Evolutionary conservation across 2,329 filamentous ascomycete species (phyloP), one percentile per base, ranked within the genome.

Genomic region (Xylaria multiplex): DNA sequence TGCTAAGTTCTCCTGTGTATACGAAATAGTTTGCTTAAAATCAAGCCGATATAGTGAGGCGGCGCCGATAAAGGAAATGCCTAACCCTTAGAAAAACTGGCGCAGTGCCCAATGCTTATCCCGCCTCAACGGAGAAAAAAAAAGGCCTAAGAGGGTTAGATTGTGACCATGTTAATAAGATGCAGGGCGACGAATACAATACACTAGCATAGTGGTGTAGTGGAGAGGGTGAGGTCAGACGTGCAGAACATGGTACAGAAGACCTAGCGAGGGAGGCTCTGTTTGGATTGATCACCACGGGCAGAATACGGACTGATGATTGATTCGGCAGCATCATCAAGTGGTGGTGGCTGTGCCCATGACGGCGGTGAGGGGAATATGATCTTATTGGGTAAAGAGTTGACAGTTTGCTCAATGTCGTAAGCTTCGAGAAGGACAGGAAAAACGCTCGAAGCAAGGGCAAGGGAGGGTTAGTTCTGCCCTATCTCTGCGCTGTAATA

Each of bases 391-490:
- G 55, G 45, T 46, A 11, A 50, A 49, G 22, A 19, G 22, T 42
- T 11, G 13, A 7, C 49, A 35, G 6, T 40, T 5, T 61, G 30
- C 52, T 57, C 37, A 67, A 67, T 49, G 43, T 40, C 48, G 57
- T 58, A 67, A 53, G 52, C 65, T 65, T 67, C 65, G 62, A 67
- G 65, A 67, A 67, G 62, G 45, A 5, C 6, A 52, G 43, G 52
- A 46, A 40, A 32, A 35, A 19, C 46, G 16, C 22, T 43, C 37
- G 22, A 30, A 19, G 16, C 22, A 30, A 42, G 50, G 50, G 16
- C 22, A 30, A 42, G 50, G 50, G 13, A 16, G 11, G 50, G 7
- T 6, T 37, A 13, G 35, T 37, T 6, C 37, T 14, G 37, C 37
- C 37, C 37, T 14, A 13, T 40, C 14, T 40, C 37, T 40, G 37